Base-by-base conservation (phyloP, 768 basidiomycete genomes). In the Lanmaoa rubissima region DNA sequence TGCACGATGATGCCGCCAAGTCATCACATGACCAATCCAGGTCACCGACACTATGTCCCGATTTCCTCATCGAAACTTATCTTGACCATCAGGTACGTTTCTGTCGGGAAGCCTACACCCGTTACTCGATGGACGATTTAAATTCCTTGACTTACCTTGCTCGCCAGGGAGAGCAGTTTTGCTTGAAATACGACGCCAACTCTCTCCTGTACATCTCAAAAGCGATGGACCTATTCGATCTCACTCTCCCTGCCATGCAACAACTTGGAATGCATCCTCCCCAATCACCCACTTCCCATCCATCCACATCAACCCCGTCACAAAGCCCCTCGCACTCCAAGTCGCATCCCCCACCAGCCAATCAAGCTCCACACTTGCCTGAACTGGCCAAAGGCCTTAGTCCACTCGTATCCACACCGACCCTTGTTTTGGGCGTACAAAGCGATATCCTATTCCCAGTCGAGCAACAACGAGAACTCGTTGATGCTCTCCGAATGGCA, bases 211-310 rank as follows among this genome's bases (percentile, higher is more conserved):
- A 98, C 78, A 85, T 99, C 58, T 96, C 93, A 6, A 99, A 98
- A 74, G 97, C 97, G 34, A 99, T 99, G 97, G 97, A 98, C 72
- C 80, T 98, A 0, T 99, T 99, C 74, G 96, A 98, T 75, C 87
- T 99, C 84, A 94, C 93, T 5, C 75, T 78, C 1, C 81, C 90
- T 16, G 82, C 93, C 16, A 81, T 99, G 17, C 71, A 81, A 47
- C 82, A 82, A 26, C 82, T 98, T 32, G 79, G 82, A 34, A 77
- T 98, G 41, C 69, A 69, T 12, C 65, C 70, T 24, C 67, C 63
- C 5, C 66, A 55, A 5, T 50, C 60, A 43, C 62, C 59, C 34
- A 52, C 39, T 54, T 60, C 65, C 21, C 63, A 44, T 51, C 57
- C 65, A 63, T 31, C 67, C 59, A 7, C 61, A 43, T 24, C 61